Base-by-base conservation (phyloP, 1,284 basidiomycete genomes). In the Trichosporon ovoides region DNA sequence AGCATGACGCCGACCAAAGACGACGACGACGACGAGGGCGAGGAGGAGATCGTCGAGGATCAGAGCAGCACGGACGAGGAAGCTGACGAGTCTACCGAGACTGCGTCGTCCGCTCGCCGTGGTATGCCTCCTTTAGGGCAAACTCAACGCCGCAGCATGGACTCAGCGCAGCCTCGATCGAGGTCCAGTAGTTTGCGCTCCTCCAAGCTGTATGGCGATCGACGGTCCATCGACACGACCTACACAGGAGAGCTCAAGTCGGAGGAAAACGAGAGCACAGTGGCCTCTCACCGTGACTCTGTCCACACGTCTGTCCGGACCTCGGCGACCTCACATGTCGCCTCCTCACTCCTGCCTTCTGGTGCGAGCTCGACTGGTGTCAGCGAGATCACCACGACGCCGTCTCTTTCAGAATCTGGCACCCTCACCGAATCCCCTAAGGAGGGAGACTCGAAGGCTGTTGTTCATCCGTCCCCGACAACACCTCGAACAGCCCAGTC, bases 61-160 rank as follows among this genome's bases (percentile, higher is more conserved):
- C 66, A 67, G 36, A 38, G 57, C 9, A 52, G 56, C 40, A 65
- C 66, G 5, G 73, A 74, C 19, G 77, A 77, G 51, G 76, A 79
- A 37, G 12, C 36, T n/a, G 36, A 38, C 24, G 51, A 48, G 43
- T 48, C 43, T 11, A 48, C 43, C 14, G 43, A 48, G 16, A 48
- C 43, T 3, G 43, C 43, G 7, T 48, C 43, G 14, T 28, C 43
- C 24, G 24, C 22, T 24, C 43, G 56, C 12, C 50, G 46, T 9
- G 53, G 55, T 38, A 56, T 53, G n/a, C 55, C 43, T 9, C 22
- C 43, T 22, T 12, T 48, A 3, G 43, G 43, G 7, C 43, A 53
- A 11, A 36, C 31, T 3, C 37, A 38, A 20, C 28, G 52, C 18
- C 38, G 52, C 36, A 53, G 36, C 52, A 35, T 37, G 36, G 37